Percentiles rank a stretch among this genome's conserved stretches.
Conservation (phyloP, 169 alveolate genomes). For the Neospora caninum region DNA sequence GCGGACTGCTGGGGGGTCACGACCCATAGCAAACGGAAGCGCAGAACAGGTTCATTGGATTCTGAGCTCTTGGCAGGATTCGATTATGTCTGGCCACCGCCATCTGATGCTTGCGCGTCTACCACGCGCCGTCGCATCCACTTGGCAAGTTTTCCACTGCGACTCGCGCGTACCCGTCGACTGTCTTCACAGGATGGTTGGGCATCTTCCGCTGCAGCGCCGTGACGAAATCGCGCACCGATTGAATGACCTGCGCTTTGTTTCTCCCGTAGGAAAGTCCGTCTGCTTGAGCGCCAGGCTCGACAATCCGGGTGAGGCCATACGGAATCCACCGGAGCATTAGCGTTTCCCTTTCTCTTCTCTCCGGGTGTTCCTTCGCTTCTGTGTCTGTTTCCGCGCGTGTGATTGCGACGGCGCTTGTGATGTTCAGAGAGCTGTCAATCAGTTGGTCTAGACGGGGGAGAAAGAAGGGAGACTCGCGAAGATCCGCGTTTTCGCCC, state of each 20-base stretch:
- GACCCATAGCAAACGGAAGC: no score
- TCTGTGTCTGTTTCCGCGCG: not conserved
- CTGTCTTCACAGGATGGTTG: not conserved
- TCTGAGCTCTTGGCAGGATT: no score
- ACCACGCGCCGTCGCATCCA: no score
- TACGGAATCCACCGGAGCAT: constrained; percentile 19
- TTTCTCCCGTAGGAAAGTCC: no score
- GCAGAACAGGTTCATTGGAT: no score
- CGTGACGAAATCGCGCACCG: not conserved
- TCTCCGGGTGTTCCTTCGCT: not conserved
- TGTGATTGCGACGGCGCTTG: not conserved
- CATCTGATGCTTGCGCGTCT: no score
- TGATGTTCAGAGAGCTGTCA: not conserved
- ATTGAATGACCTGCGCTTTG: not conserved
- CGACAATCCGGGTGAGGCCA: not conserved
- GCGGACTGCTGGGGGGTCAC: no score
- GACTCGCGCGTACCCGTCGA: not conserved
- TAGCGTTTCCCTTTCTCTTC: not conserved
- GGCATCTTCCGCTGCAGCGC: not conserved
- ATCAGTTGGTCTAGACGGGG: not conserved
- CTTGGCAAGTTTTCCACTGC: no score
- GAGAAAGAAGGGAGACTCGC: not conserved
- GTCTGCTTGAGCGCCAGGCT: not conserved
- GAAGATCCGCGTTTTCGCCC: not conserved
- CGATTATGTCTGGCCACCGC: no score